Evolutionary conservation across 1,284 basidiomycete genomes (phyloP).

Genomic region (Sporisorium exsertum): DNA sequence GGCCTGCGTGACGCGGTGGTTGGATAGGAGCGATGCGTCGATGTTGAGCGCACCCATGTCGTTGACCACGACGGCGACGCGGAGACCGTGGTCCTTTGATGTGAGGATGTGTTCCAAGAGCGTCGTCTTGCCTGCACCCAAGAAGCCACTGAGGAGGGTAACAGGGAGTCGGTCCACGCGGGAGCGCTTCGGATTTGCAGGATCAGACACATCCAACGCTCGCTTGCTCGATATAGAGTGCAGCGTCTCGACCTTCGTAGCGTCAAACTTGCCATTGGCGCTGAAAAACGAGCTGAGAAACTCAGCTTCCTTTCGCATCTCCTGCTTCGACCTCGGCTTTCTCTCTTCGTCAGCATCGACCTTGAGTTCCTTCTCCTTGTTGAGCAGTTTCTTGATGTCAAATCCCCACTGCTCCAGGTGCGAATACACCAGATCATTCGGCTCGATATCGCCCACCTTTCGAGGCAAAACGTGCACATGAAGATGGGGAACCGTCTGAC

Average conservation of each 20-base stretch:
- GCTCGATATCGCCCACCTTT: slow-evolving; percentile 59
- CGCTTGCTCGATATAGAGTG: slow-evolving; percentile 20
- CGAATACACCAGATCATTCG: slow-evolving; percentile 62
- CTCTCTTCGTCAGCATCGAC: slow-evolving; percentile 58
- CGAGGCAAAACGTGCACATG: slow-evolving; percentile 68
- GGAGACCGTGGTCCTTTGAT: slow-evolving; percentile 70
- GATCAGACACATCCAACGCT: slow-evolving; percentile 3
- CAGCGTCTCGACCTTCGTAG: slow-evolving; percentile 5
- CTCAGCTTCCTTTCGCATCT: slow-evolving; percentile 59
- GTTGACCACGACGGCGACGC: slow-evolving; percentile 71
- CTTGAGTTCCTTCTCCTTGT: slow-evolving; percentile 17
- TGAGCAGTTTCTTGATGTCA: slow-evolving; percentile 36
- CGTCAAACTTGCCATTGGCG: slow-evolving; percentile 28
- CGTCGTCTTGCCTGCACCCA: slow-evolving; percentile 72
- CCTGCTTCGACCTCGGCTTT: slow-evolving; percentile 47
- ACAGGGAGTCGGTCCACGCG: slow-evolving; percentile 69
- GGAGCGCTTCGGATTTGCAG: slow-evolving; percentile 19
- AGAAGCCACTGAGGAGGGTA: slow-evolving; percentile 71
- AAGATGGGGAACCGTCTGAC: slow-evolving; percentile 63
- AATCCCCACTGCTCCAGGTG: slow-evolving; percentile 57
- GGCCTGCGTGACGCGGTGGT: slow-evolving; percentile 70
- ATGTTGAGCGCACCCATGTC: slow-evolving; percentile 72
- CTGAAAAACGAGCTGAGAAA: slow-evolving; percentile 47
- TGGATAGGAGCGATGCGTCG: slow-evolving; percentile 70
- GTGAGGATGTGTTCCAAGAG: slow-evolving; percentile 71